phyloP scores from a whole-genome alignment of 768 basidiomycete species.

The Lactarius indigo region DNA sequence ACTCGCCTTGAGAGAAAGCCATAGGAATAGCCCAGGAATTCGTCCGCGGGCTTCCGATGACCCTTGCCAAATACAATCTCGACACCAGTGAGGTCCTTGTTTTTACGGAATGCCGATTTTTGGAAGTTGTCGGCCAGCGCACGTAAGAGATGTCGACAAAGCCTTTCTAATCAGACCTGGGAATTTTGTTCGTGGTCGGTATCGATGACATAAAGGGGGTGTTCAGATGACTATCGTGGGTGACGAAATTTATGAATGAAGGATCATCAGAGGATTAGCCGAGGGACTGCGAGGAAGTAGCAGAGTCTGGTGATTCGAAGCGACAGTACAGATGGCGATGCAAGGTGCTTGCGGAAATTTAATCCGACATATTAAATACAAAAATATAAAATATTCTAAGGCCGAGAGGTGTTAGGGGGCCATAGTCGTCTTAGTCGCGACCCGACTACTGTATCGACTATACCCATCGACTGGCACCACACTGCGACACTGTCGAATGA shows the following conservation, averaged over 20 bases:
- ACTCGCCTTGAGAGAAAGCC: slow-evolving; percentile 56
- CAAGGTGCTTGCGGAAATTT: too few relatives aligned
- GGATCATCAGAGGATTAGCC: slow-evolving; percentile 44
- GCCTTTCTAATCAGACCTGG: slow-evolving; percentile 51
- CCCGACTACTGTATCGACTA: too few relatives aligned
- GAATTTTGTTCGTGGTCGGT: slow-evolving; percentile 53
- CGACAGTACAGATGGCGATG: slow-evolving; percentile 9
- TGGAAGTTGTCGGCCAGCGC: slow-evolving; percentile 49
- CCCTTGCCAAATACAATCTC: slow-evolving; percentile 55
- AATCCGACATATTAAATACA: too few relatives aligned
- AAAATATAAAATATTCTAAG: too few relatives aligned
- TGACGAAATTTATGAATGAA: slow-evolving; percentile 64
- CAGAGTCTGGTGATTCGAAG: not conserved
- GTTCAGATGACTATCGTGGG: slow-evolving; percentile 49
- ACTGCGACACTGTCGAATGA: too few relatives aligned
- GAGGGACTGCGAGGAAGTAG: not conserved
- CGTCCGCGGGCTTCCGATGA: slow-evolving; percentile 55
- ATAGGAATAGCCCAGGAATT: too few relatives aligned
- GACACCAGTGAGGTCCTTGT: slow-evolving; percentile 51
- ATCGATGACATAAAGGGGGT: slow-evolving; percentile 60
- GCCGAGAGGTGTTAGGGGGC: too few relatives aligned
- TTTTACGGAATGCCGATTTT: slow-evolving; percentile 37
- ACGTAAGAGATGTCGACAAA: slow-evolving; percentile 56
- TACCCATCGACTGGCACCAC: too few relatives aligned
- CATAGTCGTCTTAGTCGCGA: too few relatives aligned